Conservation (phyloP, 139 green algal genomes). For the Micromonas commoda region DNA sequence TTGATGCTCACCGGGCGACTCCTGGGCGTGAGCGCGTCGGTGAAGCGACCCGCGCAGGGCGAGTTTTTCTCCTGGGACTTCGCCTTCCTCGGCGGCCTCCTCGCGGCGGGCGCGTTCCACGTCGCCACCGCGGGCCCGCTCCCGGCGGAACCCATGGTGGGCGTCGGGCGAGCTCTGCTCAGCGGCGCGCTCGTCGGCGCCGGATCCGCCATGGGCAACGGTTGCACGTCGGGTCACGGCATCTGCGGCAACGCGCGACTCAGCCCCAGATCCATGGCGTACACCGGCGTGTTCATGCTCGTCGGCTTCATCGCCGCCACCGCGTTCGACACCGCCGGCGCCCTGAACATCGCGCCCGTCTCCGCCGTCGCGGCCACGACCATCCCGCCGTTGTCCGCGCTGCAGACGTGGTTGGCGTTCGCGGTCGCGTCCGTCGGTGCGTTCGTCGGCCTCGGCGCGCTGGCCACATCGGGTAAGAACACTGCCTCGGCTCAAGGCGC, state of each 20-base stretch:
- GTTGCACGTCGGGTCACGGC: constrained; percentile 73
- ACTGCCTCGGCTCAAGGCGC: too few species aligned
- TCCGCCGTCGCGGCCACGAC: neutral
- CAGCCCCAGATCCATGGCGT: constrained; percentile 2
- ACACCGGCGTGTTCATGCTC: constrained; percentile 53
- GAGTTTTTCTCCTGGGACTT: neutral
- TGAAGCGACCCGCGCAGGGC: neutral
- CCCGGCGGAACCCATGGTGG: neutral
- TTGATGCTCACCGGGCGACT: neutral
- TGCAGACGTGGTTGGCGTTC: neutral
- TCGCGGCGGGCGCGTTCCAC: neutral
- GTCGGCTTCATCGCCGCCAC: constrained; percentile 33
- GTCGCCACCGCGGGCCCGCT: neutral
- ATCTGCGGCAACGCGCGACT: constrained; percentile 54
- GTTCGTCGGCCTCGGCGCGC: constrained; percentile 14
- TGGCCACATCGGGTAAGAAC: neutral
- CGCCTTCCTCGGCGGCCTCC: constrained; percentile 13
- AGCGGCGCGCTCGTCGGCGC: constrained; percentile 27
- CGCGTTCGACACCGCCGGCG: neutral
- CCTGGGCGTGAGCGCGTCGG: neutral
- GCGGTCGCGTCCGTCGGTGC: neutral
- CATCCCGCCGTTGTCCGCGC: neutral
- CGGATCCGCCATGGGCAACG: constrained; percentile 54
- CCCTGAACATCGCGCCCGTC: neutral
- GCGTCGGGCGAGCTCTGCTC: neutral